phyloP scores from a whole-genome alignment of 495 filamentous ascomycete genomes.

The Penicillium dipodomyicola region DNA sequence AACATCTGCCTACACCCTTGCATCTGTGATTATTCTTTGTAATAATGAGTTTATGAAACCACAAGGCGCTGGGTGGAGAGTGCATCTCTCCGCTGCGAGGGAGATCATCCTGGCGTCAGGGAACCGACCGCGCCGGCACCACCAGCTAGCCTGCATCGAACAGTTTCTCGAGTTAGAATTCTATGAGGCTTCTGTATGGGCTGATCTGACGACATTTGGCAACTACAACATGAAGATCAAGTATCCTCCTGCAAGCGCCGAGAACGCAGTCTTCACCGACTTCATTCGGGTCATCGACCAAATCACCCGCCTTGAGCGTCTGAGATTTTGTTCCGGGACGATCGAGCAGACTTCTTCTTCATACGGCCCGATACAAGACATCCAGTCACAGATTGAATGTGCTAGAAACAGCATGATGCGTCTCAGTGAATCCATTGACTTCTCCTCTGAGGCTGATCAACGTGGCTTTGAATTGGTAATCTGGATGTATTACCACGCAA shows the following conservation, averaged over 20 bases:
- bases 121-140: neutral
- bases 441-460: conserved; percentile 16
- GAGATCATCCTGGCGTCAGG: conserved; percentile 16
- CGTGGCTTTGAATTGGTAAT: conserved; percentile 21
- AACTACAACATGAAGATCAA: conserved; percentile 9
- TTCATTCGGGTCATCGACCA: conserved; percentile 21
- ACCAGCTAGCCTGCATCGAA: conserved; percentile 14
- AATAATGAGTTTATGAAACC: conserved; percentile 20
- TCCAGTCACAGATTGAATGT: conserved; percentile 15
- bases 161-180: conserved; percentile 19
- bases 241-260: conserved; percentile 4
- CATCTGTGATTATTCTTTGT: conserved; percentile 21
- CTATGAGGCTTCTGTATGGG: conserved; percentile 17
- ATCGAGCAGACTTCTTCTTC: neutral
- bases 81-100: conserved; percentile 18
- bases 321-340: neutral
- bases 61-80: conserved; percentile 14
- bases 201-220: conserved; percentile 15
- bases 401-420: conserved; percentile 16
- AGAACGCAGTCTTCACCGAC: conserved; percentile 18
- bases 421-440: conserved; percentile 19
- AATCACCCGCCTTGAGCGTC: conserved; percentile 18
- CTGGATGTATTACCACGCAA: conserved; percentile 29
- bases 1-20: conserved; percentile 11
- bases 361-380: conserved; percentile 12